These are phyloP conservation scores for Mucor circinelloides DNA, from an alignment of 371 early-diverging fungal species.

Conservation along the genomic window DNA sequence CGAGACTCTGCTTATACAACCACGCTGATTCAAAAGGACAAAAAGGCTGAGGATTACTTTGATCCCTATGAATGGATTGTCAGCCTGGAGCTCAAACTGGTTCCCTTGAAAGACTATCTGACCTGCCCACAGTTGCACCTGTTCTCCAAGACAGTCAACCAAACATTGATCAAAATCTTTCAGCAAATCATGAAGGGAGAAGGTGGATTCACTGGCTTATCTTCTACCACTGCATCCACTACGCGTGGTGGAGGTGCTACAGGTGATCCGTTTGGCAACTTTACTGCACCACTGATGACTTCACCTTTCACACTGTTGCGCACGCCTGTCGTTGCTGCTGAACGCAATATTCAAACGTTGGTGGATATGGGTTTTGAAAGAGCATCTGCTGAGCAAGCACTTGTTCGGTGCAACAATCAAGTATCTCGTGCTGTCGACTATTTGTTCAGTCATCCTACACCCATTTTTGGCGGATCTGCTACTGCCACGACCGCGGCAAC, in stretches of 20 bases:
- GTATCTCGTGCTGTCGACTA: conserved; percentile 90
- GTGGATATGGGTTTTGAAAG: conserved; percentile 91
- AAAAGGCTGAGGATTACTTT: conserved; percentile 58
- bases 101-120: conserved; percentile 54
- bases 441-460: conserved; percentile 80
- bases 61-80: conserved; percentile 74
- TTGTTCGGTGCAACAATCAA: conserved; percentile 79
- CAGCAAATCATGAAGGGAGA: conserved; percentile 74
- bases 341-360: conserved; percentile 70
- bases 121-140: conserved; percentile 39
- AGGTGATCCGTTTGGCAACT: conserved; percentile 29
- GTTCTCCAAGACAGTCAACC: conserved; percentile 53
- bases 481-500: conserved; percentile 13
- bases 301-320: conserved; percentile 45
- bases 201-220: conserved; percentile 35
- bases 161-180: conserved; percentile 58
- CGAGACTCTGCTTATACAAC: conserved; percentile 73
- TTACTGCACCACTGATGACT: conserved; percentile 26
- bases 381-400: conserved; percentile 80
- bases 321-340: conserved; percentile 53
- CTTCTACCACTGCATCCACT: conserved; percentile 8
- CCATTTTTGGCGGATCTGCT: conserved; percentile 20
- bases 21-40: conserved; percentile 61
- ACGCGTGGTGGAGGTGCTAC: background rate
- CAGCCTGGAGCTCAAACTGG: conserved; percentile 53